A percentile compares a stretch with the other conserved stretches of the same genome.
Evolutionary conservation across 805 yeast species (phyloP).

Genomic region (Candida alai): DNA sequence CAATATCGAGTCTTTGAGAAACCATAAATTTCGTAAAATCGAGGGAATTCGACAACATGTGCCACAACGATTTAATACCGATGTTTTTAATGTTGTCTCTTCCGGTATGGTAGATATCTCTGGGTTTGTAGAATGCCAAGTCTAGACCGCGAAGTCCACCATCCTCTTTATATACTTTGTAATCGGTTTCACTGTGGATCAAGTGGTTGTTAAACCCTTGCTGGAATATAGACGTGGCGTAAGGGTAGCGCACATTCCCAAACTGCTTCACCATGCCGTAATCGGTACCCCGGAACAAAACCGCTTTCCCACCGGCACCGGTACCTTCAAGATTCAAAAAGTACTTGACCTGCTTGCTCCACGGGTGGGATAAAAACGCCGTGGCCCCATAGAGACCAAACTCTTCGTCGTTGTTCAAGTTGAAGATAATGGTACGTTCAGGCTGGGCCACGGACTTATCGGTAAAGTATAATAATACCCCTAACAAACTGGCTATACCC

Average conservation of each 20-base stretch:
- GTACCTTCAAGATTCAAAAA: conserved; percentile 89
- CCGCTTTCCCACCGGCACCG: conserved; percentile 85
- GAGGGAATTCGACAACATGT: conserved; percentile 71
- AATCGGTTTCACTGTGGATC: conserved; percentile 82
- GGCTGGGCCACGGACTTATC: conserved; percentile 45
- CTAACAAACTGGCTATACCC: conserved; percentile 80
- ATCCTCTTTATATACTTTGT: conserved; percentile 58
- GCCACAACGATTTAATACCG: conserved; percentile 70
- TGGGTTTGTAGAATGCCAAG: conserved; percentile 82
- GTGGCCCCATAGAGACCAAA: conserved; percentile 82
- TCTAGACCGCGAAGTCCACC: conserved; percentile 80
- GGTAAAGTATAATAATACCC: conserved; percentile 51
- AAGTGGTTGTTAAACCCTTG: conserved; percentile 76
- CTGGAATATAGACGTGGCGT: conserved; percentile 76
- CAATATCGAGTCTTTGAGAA: conserved; percentile 29
- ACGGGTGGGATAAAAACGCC: conserved; percentile 67
- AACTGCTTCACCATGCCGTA: conserved; percentile 60
- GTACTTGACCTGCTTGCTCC: conserved; percentile 58
- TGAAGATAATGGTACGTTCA: conserved; percentile 67
- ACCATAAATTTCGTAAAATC: conserved; percentile 50
- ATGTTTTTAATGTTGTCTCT: conserved; percentile 66
- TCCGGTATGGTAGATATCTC: conserved; percentile 78
- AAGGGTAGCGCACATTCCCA: conserved; percentile 59
- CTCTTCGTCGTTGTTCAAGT: conserved; percentile 88
- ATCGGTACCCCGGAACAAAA: conserved; percentile 81